Evolutionary conservation across 2,329 filamentous ascomycete species (phyloP).

Genomic region (Diaporthe amygdali): DNA sequence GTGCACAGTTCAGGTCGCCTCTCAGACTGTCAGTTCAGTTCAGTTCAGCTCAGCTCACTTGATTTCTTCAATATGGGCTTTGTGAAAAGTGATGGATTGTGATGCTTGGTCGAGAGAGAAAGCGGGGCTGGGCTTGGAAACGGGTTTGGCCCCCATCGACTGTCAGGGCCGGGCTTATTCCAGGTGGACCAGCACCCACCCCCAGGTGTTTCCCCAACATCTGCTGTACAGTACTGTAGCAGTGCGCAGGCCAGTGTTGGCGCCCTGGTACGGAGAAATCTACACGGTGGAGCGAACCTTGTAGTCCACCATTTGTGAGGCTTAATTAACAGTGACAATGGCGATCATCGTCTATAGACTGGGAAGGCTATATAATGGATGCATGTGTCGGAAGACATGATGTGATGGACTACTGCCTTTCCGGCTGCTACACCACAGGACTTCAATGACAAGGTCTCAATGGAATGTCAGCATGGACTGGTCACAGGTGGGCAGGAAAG

Average conservation of each 20-base stretch:
- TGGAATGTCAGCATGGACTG: too few relatives aligned
- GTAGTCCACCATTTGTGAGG: neutral
- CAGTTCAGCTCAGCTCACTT: neutral
- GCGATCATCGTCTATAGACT: neutral
- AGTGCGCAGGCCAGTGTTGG: neutral
- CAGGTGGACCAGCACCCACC: neutral
- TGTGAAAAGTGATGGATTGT: slow-evolving; percentile 17
- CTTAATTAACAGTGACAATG: neutral
- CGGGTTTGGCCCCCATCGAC: neutral
- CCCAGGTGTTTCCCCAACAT: slow-evolving; percentile 9
- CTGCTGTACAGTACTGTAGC: neutral
- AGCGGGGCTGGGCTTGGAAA: neutral
- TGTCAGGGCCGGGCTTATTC: neutral
- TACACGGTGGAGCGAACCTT: neutral
- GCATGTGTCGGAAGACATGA: neutral
- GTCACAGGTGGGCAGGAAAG: too few relatives aligned
- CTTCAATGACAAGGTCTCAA: neutral
- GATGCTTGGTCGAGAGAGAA: neutral
- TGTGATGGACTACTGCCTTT: neutral
- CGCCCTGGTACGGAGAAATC: neutral
- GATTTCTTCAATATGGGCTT: slow-evolving; percentile 11
- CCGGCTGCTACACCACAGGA: neutral
- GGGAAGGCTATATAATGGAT: neutral
- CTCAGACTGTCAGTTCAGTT: too few relatives aligned
- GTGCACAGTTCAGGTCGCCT: neutral